These are phyloP conservation scores for Esteya vermicola DNA, from an alignment of 2,329 filamentous ascomycete genomes.

Conservation along the genomic window DNA sequence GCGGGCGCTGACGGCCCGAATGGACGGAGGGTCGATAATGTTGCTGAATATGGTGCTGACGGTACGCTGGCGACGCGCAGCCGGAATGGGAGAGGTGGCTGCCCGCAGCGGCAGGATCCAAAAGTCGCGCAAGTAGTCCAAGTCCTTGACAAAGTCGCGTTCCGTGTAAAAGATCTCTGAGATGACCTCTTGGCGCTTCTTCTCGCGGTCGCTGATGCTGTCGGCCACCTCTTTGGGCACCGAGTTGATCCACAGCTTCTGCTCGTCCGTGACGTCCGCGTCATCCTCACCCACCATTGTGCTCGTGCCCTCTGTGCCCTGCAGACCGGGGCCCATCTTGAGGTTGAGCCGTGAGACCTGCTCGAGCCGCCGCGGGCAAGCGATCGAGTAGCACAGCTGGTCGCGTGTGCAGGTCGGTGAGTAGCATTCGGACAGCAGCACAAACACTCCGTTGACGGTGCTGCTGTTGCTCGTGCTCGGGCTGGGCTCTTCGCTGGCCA, in stretches of 20 bases:
- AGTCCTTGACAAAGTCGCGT: constrained; percentile 94
- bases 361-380: constrained; percentile 82
- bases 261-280: constrained; percentile 72
- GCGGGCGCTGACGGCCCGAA: constrained; percentile 78
- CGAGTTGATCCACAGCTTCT: constrained; percentile 98
- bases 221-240: constrained; percentile 92
- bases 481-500: constrained; percentile 58
- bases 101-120: constrained; percentile 90
- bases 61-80: constrained; percentile 75
- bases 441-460: constrained; percentile 84
- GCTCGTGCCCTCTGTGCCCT: constrained; percentile 41
- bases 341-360: constrained; percentile 90
- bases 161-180: constrained; percentile 98
- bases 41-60: constrained; percentile 94
- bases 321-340: constrained; percentile 80
- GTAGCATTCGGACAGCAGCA: constrained; percentile 91
- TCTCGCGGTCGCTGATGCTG: constrained; percentile 75
- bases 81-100: constrained; percentile 73
- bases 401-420: constrained; percentile 94
- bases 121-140: constrained; percentile 95
- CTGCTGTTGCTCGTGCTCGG: constrained; percentile 12
- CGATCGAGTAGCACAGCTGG: constrained; percentile 94
- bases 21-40: constrained; percentile 67
- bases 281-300: constrained; percentile 61
- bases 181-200: constrained; percentile 96